phyloP scores from a whole-genome alignment of 208 protist genomes.

The Leishmania guyanensis region DNA sequence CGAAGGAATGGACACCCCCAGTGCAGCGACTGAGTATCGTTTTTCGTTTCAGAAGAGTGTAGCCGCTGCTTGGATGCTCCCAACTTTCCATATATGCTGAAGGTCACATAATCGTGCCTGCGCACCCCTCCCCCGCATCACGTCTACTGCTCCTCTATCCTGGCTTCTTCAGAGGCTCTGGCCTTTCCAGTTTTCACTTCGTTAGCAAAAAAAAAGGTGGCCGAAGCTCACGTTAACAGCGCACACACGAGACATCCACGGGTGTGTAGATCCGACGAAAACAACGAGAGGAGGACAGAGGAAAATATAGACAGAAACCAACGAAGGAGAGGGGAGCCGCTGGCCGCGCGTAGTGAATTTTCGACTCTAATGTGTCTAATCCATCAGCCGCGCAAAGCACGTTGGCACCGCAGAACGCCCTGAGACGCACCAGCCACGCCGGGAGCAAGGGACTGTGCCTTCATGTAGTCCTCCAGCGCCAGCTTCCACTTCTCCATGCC shows the following conservation, averaged over 20 bases:
- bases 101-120: not conserved
- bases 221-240: not conserved
- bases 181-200: not conserved
- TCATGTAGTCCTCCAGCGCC: slow-evolving; percentile 87
- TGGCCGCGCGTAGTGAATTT: not conserved
- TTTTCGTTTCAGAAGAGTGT: not conserved
- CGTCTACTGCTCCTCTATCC: not conserved
- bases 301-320: slow-evolving; percentile 8
- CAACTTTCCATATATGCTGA: not conserved
- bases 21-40: too few species aligned
- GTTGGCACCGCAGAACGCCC: slow-evolving; percentile 83
- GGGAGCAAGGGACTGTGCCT: slow-evolving; percentile 59
- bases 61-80: not conserved
- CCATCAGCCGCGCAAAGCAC: slow-evolving; percentile 45
- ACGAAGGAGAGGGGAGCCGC: not conserved
- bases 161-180: not conserved
- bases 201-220: not conserved
- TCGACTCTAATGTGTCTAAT: not conserved
- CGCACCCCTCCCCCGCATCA: not conserved
- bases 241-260: not conserved
- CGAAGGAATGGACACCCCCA: not conserved
- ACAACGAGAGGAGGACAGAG: not conserved
- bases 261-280: not conserved
- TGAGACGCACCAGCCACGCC: slow-evolving; percentile 64
- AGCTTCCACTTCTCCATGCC: slow-evolving; percentile 92